phyloP scores from a whole-genome alignment of 2,329 filamentous ascomycete genomes.

The Dactylella cylindrospora region DNA sequence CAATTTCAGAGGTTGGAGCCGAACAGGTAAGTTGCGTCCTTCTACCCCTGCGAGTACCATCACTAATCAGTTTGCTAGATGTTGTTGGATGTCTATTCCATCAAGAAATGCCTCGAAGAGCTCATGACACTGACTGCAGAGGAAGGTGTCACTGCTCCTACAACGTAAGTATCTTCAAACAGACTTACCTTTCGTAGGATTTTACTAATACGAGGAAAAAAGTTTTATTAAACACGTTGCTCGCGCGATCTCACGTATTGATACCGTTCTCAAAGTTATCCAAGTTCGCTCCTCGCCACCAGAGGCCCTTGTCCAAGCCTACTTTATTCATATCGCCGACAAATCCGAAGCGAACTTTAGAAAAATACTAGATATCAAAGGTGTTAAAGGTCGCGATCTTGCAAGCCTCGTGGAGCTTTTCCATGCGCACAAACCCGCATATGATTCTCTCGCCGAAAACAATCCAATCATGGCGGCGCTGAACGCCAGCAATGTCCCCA shows the following conservation, averaged over 20 bases:
- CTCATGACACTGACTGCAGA: slow-evolving; percentile 65
- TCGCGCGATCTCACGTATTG: slow-evolving; percentile 79
- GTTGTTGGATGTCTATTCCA: slow-evolving; percentile 89
- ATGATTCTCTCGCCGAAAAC: slow-evolving; percentile 45
- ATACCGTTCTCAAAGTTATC: slow-evolving; percentile 90
- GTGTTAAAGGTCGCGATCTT: slow-evolving; percentile 82
- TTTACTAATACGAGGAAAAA: slow-evolving; percentile 25
- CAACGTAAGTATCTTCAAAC: slow-evolving; percentile 52
- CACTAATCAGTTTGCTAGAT: slow-evolving; percentile 61
- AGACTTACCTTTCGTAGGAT: not conserved
- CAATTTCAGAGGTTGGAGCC: slow-evolving; percentile 88
- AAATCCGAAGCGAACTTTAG: slow-evolving; percentile 91
- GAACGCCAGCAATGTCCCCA: slow-evolving; percentile 6
- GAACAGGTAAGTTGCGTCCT: slow-evolving; percentile 67
- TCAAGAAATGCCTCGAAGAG: slow-evolving; percentile 75
- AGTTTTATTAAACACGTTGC: slow-evolving; percentile 83
- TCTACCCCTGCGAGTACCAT: not conserved
- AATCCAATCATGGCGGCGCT: slow-evolving; percentile 45
- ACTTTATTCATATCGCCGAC: slow-evolving; percentile 95
- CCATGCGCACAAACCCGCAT: slow-evolving; percentile 71
- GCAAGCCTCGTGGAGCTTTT: slow-evolving; percentile 83
- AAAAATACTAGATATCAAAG: slow-evolving; percentile 94
- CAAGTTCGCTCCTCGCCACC: slow-evolving; percentile 89
- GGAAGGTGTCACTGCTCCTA: slow-evolving; percentile 61
- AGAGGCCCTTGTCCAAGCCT: slow-evolving; percentile 93